phyloP scores from a whole-genome alignment of 2,329 filamentous ascomycete species.

The Neonectria punicea region DNA sequence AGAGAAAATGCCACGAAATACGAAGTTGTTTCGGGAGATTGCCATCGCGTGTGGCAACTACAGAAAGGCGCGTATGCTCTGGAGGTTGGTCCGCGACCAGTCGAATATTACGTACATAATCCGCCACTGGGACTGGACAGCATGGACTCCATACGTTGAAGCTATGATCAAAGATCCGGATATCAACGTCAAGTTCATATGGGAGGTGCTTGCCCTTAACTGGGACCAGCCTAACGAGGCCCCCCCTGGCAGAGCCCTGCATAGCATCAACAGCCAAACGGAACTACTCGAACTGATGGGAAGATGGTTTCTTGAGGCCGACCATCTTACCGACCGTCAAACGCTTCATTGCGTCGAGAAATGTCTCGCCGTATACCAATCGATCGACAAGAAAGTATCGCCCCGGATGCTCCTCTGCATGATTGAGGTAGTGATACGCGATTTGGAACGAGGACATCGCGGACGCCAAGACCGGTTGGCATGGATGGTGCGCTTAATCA shows the following conservation, averaged over 20 bases:
- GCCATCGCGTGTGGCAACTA: conserved; percentile 36
- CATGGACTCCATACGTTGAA: conserved; percentile 48
- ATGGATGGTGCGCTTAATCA: conserved; percentile 33
- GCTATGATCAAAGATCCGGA: conserved; percentile 47
- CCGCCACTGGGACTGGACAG: conserved; percentile 45
- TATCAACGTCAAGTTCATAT: conserved; percentile 38
- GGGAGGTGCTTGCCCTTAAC: conserved; percentile 42
- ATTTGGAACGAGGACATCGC: conserved; percentile 47
- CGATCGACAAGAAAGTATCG: conserved; percentile 37
- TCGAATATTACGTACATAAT: neutral
- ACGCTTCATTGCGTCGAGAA: conserved; percentile 45
- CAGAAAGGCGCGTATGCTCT: conserved; percentile 39
- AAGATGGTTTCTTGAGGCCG: conserved; percentile 43
- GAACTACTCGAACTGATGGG: conserved; percentile 46
- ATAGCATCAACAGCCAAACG: conserved; percentile 25
- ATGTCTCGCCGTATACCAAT: conserved; percentile 41
- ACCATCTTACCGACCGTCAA: conserved; percentile 44
- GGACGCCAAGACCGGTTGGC: conserved; percentile 41
- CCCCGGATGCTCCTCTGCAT: conserved; percentile 42
- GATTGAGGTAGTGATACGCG: conserved; percentile 44
- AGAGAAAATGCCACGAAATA: neutral
- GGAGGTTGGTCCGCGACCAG: conserved; percentile 15
- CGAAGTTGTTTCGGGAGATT: conserved; percentile 12
- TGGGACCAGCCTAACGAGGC: conserved; percentile 1
- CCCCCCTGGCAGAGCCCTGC: neutral